Conservation (phyloP, 2,329 filamentous ascomycete species). For the Graphilbum sp. region DNA sequence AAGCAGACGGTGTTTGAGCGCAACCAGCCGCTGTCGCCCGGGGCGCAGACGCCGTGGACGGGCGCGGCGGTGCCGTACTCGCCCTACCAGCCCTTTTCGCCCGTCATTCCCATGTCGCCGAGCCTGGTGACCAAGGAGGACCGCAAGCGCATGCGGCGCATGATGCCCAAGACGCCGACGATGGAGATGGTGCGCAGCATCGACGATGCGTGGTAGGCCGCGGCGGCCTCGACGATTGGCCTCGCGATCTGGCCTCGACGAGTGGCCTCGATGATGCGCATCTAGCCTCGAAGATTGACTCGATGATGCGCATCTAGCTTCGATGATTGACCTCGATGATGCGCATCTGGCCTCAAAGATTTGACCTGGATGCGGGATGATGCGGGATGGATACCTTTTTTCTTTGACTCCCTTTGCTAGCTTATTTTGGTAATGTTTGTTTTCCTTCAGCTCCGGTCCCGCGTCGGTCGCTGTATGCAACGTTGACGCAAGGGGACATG, state of each 20-base stretch:
- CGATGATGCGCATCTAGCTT: too few relatives aligned
- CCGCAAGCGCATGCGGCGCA: slow-evolving; percentile 48
- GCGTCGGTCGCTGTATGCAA: too few relatives aligned
- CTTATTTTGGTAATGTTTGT: background rate
- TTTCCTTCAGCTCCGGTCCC: too few relatives aligned
- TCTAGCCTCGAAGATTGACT: too few relatives aligned
- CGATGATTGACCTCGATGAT: too few relatives aligned
- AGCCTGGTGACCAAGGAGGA: slow-evolving; percentile 55
- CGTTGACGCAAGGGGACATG: too few relatives aligned
- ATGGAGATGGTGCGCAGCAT: slow-evolving; percentile 43
- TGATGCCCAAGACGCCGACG: slow-evolving; percentile 47
- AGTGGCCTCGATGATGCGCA: too few relatives aligned
- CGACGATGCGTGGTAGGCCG: slow-evolving; percentile 48
- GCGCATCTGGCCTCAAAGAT: too few relatives aligned
- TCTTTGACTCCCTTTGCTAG: background rate
- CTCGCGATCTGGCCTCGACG: too few relatives aligned
- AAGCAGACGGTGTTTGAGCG: slow-evolving; percentile 52
- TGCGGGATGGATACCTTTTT: background rate
- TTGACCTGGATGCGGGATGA: too few relatives aligned
- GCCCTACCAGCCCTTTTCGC: slow-evolving; percentile 66
- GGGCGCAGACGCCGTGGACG: slow-evolving; percentile 42
- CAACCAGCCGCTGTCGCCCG: slow-evolving; percentile 36
- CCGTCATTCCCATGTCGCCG: slow-evolving; percentile 62
- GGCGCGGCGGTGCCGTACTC: slow-evolving; percentile 52
- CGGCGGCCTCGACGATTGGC: too few relatives aligned